Base-by-base conservation (phyloP, 805 yeast species). In the Myxozyma melibiosi region DNA sequence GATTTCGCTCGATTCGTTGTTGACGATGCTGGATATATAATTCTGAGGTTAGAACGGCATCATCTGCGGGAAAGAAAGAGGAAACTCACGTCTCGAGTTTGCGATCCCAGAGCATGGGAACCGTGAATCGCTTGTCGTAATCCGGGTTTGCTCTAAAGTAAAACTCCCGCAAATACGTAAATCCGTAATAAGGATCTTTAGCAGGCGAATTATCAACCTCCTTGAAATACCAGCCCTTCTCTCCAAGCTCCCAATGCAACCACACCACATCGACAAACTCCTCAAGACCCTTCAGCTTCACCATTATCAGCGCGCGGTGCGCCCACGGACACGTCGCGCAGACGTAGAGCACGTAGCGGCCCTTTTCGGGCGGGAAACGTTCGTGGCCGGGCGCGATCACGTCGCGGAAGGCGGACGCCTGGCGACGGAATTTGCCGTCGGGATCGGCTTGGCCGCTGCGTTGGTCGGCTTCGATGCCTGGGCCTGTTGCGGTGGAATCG, bases 301-400 rank as follows among this genome's bases (percentile, higher is more conserved):
- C 75, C 9, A 85, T 77, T 50, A 90, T 84, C 57, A 92, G 75
- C 0, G 91, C 83, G 60, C 99, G 79, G 70, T 89, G 96, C 0
- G 98, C 97, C 91, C 97, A 92, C 3, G 99, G 98, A 73, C 99
- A 92, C 1, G 96, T 96, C 41, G 80, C 77, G 1, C 92, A 86
- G n/a, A 91, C 96, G 67, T 89, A 92, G 48, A 92, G 78, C 73
- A 91, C 96, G 70, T 92, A 92, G 67, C 99, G 80, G 56, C 82
- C 82, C 44, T 80, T 78, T 68, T 90, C 97, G 1, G 98, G 89
- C 16, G 83, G 76, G 70, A 83, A 88, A 58, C 77, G 71, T 13
- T 89, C 80, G 14, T 84, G 76, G 27, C 74, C 74, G 1, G 79
- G 65, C 2, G 86, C 79, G 44, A 90, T 83, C 24, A 73, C 72